These are phyloP conservation scores for Colletotrichum sojae DNA, from an alignment of 2,329 filamentous ascomycete species.

Conservation along the genomic window DNA sequence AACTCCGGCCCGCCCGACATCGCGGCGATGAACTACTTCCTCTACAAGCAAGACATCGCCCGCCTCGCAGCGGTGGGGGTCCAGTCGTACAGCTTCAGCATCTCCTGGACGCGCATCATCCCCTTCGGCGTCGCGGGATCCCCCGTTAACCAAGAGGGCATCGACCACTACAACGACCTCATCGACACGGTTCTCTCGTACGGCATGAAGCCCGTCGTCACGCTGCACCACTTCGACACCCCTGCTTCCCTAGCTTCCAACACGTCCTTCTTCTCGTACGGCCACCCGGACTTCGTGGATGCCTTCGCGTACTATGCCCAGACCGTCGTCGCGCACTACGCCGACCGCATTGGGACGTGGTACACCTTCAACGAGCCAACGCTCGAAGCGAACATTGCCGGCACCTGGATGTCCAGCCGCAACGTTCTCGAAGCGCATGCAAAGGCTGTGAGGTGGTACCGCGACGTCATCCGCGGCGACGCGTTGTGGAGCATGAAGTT, in stretches of 20 bases:
- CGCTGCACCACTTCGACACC: conserved; percentile 63
- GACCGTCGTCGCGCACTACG: conserved; percentile 64
- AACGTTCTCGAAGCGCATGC: conserved; percentile 64
- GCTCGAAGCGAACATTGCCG: conserved; percentile 49
- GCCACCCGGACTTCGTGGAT: conserved; percentile 54
- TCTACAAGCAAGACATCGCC: conserved; percentile 70
- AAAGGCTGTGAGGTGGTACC: conserved; percentile 64
- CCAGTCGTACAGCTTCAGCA: conserved; percentile 66
- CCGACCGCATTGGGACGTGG: conserved; percentile 65
- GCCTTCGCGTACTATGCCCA: conserved; percentile 69
- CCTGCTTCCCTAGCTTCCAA: conserved; percentile 50
- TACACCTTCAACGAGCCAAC: conserved; percentile 69
- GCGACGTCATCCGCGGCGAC: conserved; percentile 63
- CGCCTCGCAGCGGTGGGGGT: conserved; percentile 66
- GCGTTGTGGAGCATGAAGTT: conserved; percentile 64
- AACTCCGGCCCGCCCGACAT: conserved; percentile 1
- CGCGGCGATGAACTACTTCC: conserved; percentile 64
- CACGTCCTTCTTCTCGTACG: conserved; percentile 46
- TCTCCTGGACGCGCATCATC: conserved; percentile 66
- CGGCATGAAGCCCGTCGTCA: conserved; percentile 64
- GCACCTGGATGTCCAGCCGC: conserved; percentile 55
- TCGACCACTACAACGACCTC: conserved; percentile 68
- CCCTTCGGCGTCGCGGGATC: conserved; percentile 65
- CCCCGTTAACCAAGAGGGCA: conserved; percentile 64
- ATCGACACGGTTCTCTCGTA: conserved; percentile 64